Evolutionary conservation across 495 filamentous ascomycete species (phyloP).

Genomic region (Talaromyces trachyspermus): DNA sequence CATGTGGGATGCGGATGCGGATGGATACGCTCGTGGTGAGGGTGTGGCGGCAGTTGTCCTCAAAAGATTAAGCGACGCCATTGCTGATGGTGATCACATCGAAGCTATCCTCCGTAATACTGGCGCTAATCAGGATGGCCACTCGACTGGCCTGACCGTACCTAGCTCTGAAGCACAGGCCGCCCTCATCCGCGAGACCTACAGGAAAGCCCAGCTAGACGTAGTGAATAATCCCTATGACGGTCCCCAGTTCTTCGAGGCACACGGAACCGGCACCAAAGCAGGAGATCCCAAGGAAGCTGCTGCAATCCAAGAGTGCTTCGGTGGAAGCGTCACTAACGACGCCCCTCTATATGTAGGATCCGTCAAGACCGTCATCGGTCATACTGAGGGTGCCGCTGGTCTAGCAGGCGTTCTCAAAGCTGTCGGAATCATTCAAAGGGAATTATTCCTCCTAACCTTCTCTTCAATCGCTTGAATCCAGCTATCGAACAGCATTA

Average conservation of each 20-base stretch:
- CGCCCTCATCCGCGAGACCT: constrained; percentile 14
- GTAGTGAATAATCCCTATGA: too few species aligned
- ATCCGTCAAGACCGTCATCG: constrained; percentile 44
- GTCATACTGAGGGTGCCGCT: constrained; percentile 50
- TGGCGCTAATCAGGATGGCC: constrained; percentile 19
- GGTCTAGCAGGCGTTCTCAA: constrained; percentile 46
- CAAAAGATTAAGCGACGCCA: constrained; percentile 13
- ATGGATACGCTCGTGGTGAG: constrained; percentile 31
- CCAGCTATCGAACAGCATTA: too few species aligned
- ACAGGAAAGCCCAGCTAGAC: constrained; percentile 14
- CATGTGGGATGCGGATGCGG: constrained; percentile 21
- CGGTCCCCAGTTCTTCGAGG: constrained; percentile 14
- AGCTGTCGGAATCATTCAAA: constrained; percentile 34
- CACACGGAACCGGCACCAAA: constrained; percentile 42
- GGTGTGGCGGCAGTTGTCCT: constrained; percentile 20
- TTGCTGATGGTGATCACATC: constrained; percentile 18
- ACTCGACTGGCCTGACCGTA: constrained; percentile 15
- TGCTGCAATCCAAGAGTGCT: constrained; percentile 33
- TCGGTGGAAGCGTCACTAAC: constrained; percentile 12
- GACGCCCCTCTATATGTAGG: constrained; percentile 33
- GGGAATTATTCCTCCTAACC: constrained; percentile 50
- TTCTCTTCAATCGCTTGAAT: constrained; percentile 32
- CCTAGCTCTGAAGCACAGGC: constrained; percentile 16
- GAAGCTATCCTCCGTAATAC: constrained; percentile 16
- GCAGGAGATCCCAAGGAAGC: constrained; percentile 42